These are phyloP conservation scores for Inosperma sp. DNA, from an alignment of 768 basidiomycete genomes.

Conservation along the genomic window DNA sequence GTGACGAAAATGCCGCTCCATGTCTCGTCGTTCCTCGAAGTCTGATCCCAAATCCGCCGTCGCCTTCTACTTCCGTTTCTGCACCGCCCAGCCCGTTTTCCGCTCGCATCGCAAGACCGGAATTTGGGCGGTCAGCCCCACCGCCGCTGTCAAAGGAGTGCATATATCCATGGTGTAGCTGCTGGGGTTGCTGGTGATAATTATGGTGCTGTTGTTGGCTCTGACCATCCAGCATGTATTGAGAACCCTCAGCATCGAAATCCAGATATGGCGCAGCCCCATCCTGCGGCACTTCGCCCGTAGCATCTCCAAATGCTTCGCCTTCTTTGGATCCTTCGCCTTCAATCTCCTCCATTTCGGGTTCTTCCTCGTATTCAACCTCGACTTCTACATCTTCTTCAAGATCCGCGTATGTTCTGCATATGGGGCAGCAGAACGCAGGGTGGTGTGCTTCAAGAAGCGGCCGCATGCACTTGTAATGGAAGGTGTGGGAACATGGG, in stretches of 20 bases:
- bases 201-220: constrained; percentile 18
- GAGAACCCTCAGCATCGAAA: constrained; percentile 11
- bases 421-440: constrained; percentile 92
- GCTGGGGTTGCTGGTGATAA: constrained; percentile 11
- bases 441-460: constrained; percentile 86
- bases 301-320: constrained; percentile 9
- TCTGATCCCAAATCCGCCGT: constrained; percentile 21
- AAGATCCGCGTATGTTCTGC: constrained; percentile 90
- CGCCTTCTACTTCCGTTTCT: constrained; percentile 39
- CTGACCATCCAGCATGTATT: constrained; percentile 18
- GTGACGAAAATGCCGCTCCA: not conserved
- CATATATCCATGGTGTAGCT: not conserved
- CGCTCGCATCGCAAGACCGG: constrained; percentile 19
- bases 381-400: constrained; percentile 88
- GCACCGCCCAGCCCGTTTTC: constrained; percentile 26
- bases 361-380: constrained; percentile 29
- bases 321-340: too few species aligned
- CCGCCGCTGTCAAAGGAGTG: not conserved
- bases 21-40: constrained; percentile 15
- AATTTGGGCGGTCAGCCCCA: constrained; percentile 18
- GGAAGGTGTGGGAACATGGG: constrained; percentile 94
- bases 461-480: constrained; percentile 96
- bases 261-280: not conserved
- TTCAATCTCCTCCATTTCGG: too few species aligned
- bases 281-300: constrained; percentile 17